Percentiles rank a stretch among this genome's conserved stretches.
Conservation (phyloP, 306 rosid species). For the Dicorynia guianensis region DNA sequence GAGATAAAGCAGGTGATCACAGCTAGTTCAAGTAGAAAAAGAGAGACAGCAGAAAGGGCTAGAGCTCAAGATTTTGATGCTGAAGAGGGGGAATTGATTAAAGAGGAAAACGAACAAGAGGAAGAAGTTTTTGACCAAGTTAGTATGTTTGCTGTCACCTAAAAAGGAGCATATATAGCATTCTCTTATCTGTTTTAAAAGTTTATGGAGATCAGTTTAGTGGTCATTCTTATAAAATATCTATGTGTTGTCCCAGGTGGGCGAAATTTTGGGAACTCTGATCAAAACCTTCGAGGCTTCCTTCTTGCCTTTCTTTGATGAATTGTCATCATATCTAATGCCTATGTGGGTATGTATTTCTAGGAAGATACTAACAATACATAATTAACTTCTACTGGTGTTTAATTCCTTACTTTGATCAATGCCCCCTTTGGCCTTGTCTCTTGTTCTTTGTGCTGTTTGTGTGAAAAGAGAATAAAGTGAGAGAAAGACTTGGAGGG, state of each 20-base stretch:
- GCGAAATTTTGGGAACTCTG: conserved; percentile 73
- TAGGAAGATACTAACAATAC: background rate
- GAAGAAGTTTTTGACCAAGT: conserved; percentile 82
- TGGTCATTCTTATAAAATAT: background rate
- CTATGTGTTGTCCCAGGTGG: conserved; percentile 51
- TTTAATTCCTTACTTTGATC: background rate
- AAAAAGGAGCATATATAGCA: background rate
- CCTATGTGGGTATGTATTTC: conserved; percentile 75
- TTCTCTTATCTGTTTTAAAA: too few relatives aligned
- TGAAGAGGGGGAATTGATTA: conserved; percentile 66
- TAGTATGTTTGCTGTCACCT: conserved; percentile 4
- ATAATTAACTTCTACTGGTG: background rate
- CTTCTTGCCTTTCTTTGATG: conserved; percentile 75
- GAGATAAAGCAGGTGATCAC: conserved; percentile 74
- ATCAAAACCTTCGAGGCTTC: conserved; percentile 71
- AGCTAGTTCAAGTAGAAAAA: conserved; percentile 70
- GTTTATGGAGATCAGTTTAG: background rate
- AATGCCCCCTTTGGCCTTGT: background rate
- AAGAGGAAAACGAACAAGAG: conserved; percentile 78
- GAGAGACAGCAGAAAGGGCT: conserved; percentile 66
- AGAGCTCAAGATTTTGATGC: conserved; percentile 77
- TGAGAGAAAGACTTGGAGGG: too few relatives aligned
- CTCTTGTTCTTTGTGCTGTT: background rate
- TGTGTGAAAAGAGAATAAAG: too few relatives aligned
- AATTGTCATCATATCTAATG: conserved; percentile 65